phyloP scores from a whole-genome alignment of 2,329 filamentous ascomycete species.

The Alternaria sp. region DNA sequence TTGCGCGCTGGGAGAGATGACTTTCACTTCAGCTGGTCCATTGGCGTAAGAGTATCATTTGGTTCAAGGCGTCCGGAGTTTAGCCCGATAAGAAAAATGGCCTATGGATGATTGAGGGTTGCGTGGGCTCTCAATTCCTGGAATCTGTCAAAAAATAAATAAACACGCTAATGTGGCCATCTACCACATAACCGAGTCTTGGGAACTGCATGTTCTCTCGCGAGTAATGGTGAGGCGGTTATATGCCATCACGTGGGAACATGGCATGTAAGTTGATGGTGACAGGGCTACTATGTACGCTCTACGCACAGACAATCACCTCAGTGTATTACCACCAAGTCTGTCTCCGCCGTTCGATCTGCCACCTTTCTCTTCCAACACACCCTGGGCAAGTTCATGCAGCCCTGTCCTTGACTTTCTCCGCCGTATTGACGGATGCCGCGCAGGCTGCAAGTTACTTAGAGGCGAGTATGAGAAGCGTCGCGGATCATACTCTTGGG shows the following conservation, averaged over 20 bases:
- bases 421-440: conserved; percentile 35
- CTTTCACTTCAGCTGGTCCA: conserved; percentile 25
- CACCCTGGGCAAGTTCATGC: conserved; percentile 30
- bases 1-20: conserved; percentile 22
- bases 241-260: background rate
- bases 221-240: conserved; percentile 3
- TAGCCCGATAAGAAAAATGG: background rate
- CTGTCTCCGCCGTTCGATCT: conserved; percentile 6
- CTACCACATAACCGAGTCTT: conserved; percentile 12
- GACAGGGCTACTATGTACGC: background rate
- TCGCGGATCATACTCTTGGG: conserved; percentile 22
- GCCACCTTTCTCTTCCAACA: conserved; percentile 16
- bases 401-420: conserved; percentile 38
- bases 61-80: background rate
- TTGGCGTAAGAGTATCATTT: background rate
- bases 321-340: background rate
- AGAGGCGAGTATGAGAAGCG: conserved; percentile 36
- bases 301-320: background rate
- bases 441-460: conserved; percentile 24
- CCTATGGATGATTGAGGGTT: conserved; percentile 3
- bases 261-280: background rate
- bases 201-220: conserved; percentile 21
- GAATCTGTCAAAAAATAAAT: background rate
- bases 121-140: conserved; percentile 5
- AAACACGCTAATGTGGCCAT: conserved; percentile 11